Conservation (phyloP, 2,329 filamentous ascomycete genomes). For the Phaeophleospora eucalypticola region DNA sequence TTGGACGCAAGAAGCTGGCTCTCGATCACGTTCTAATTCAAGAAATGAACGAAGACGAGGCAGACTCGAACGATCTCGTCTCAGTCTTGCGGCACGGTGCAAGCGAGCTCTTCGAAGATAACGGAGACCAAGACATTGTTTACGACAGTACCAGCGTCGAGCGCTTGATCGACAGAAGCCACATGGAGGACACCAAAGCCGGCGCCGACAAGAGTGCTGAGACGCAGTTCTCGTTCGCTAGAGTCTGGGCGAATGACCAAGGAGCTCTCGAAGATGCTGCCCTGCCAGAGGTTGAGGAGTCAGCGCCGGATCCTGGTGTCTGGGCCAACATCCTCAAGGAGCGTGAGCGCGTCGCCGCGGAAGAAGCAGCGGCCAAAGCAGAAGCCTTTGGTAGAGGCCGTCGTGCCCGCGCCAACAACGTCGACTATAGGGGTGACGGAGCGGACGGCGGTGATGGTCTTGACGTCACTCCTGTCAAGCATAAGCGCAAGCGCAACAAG, state of each 20-base stretch:
- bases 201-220: slow-evolving; percentile 65
- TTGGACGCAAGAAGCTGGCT: slow-evolving; percentile 92
- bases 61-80: slow-evolving; percentile 74
- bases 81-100: slow-evolving; percentile 85
- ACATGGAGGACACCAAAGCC: slow-evolving; percentile 67
- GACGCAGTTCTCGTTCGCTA: slow-evolving; percentile 81
- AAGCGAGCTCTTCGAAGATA: slow-evolving; percentile 76
- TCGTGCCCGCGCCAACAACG: slow-evolving; percentile 58
- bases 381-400: slow-evolving; percentile 83
- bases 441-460: slow-evolving; percentile 20
- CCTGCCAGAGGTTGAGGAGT: slow-evolving; percentile 42
- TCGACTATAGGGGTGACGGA: slow-evolving; percentile 46
- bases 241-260: slow-evolving; percentile 85
- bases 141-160: slow-evolving; percentile 84
- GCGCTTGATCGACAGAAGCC: slow-evolving; percentile 80
- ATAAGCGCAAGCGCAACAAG: slow-evolving; percentile 32
- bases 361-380: slow-evolving; percentile 62
- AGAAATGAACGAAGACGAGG: slow-evolving; percentile 78
- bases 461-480: slow-evolving; percentile 33
- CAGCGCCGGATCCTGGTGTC: slow-evolving; percentile 60
- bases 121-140: slow-evolving; percentile 66
- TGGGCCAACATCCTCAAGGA: slow-evolving; percentile 90
- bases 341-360: slow-evolving; percentile 72
- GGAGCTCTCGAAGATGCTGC: slow-evolving; percentile 54
- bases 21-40: slow-evolving; percentile 94